phyloP scores from a whole-genome alignment of 2,329 filamentous ascomycete species.

The Furcasterigmium furcatum region DNA sequence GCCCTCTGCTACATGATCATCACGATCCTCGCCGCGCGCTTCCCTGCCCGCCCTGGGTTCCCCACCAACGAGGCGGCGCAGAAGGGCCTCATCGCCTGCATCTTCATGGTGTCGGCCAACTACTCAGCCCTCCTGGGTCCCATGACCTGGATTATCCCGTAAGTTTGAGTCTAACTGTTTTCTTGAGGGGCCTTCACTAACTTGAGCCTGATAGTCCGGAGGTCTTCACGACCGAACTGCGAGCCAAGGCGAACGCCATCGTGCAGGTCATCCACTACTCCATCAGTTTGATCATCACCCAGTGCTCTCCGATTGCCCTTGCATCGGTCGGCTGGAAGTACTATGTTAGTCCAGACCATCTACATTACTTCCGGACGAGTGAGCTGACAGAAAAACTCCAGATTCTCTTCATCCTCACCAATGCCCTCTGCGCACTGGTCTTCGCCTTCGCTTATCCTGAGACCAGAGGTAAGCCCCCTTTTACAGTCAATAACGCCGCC shows the following conservation, averaged over 20 bases:
- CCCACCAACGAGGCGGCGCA: conserved; percentile 34
- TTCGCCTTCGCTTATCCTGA: conserved; percentile 33
- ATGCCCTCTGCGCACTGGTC: conserved; percentile 28
- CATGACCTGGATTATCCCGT: conserved; percentile 41
- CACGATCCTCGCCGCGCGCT: conserved; percentile 31
- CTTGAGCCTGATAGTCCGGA: conserved; percentile 24
- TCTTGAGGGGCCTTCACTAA: neutral
- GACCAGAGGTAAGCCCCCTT: conserved; percentile 24
- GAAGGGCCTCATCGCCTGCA: conserved; percentile 33
- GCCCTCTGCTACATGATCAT: conserved; percentile 34
- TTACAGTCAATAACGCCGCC: rapidly evolving
- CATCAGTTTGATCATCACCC: conserved; percentile 34
- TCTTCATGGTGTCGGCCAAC: conserved; percentile 34
- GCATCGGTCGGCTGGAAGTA: conserved; percentile 36
- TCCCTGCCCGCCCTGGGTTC: conserved; percentile 27
- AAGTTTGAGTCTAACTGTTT: conserved; percentile 10
- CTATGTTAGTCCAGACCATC: conserved; percentile 20
- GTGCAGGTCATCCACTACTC: conserved; percentile 38
- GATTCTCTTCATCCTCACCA: conserved; percentile 35
- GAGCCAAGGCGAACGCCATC: conserved; percentile 36
- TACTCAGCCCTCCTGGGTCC: conserved; percentile 32
- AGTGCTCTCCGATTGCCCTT: conserved; percentile 35
- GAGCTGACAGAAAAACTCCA: conserved; percentile 10
- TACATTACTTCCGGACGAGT: neutral
- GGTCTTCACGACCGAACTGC: conserved; percentile 34